A percentile compares a stretch with the other conserved stretches of the same genome.
Evolutionary conservation across 345 rosid genomes (phyloP).

Genomic region (Isatis tinctoria): DNA sequence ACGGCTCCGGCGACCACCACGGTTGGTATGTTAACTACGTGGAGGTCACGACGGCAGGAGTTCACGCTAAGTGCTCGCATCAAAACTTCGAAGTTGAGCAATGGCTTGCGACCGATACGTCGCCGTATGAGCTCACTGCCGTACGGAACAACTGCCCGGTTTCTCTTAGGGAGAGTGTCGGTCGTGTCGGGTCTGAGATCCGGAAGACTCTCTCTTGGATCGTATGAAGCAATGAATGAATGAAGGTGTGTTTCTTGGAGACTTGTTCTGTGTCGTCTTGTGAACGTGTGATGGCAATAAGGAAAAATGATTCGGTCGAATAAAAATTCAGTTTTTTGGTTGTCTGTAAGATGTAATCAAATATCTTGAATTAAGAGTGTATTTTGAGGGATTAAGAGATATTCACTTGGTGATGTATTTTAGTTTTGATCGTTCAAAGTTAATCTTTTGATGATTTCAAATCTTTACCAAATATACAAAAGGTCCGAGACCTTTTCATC

Average conservation of each 20-base stretch:
- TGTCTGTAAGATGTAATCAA: background rate
- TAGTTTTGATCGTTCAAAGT: background rate
- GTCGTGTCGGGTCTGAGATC: slow-evolving; percentile 31
- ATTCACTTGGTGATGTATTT: background rate
- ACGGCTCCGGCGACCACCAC: slow-evolving; percentile 65
- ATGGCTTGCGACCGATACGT: slow-evolving; percentile 69
- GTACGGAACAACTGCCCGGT: slow-evolving; percentile 46
- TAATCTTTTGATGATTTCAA: background rate
- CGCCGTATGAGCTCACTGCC: slow-evolving; percentile 64
- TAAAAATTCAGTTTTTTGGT: background rate
- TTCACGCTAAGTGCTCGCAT: slow-evolving; percentile 50
- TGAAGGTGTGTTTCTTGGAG: background rate
- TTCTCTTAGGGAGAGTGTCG: background rate
- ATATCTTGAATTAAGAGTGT: background rate
- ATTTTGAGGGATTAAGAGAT: background rate
- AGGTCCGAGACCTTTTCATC: background rate
- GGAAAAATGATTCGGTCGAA: slow-evolving; percentile 2
- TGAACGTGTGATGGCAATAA: slow-evolving; percentile 20
- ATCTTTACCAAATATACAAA: background rate
- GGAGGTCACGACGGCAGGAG: slow-evolving; percentile 61
- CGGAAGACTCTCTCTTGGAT: slow-evolving; percentile 32
- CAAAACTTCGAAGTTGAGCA: slow-evolving; percentile 72
- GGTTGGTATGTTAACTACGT: slow-evolving; percentile 95
- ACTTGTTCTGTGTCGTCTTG: slow-evolving; percentile 10
- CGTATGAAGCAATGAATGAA: slow-evolving; percentile 18